Base-by-base conservation (phyloP, 306 rosid species). In the Lathyrus sativus region DNA sequence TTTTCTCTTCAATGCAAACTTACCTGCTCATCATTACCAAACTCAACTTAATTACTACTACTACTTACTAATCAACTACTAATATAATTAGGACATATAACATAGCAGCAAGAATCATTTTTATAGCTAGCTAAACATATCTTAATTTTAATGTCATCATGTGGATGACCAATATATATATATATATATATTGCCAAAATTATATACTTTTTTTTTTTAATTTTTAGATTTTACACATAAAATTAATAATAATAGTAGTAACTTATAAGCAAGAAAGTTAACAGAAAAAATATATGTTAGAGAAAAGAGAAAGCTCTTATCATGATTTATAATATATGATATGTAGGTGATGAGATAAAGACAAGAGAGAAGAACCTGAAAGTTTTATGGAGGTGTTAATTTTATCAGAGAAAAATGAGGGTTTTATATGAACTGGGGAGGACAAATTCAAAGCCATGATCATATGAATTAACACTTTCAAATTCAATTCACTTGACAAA, bases 381-480 rank as follows among this genome's bases (percentile, higher is more conserved):
- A 90, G 85, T 78, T 86, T 89, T 28, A 84, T 71, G 63, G 74
- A 70, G 68, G 61, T 26, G 37, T 45, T 84, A 56, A 76, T 60
- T 39, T 82, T 73, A 56, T 87, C 83, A 58, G 86, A 83, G 81
- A 86, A 85, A 78, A 89, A 86, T 12, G 79, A 24, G 2, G 87
- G 86, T 78, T 85, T 88, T 56, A 86, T 77, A 82, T 88, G 96
- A 82, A 90, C 77, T 19, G 93, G 89, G 57, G 91, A 82, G 5
- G 84, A 61, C 59, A 90, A 76, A 77, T 90, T 92, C 68, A 90
- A 71, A 76, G 96, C 91, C 98, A 92, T 89, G 19, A 15, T 13
- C 42, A 46, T 42, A 50, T 18, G 12, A 17, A 17, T 19, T n/a
- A 60, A 37, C 76, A 71, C 38, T 33, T 33, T 33, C 38, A 33